These are phyloP conservation scores for Lichtheimia ramosa DNA, from an alignment of 371 early-diverging fungal species.

Conservation along the genomic window DNA sequence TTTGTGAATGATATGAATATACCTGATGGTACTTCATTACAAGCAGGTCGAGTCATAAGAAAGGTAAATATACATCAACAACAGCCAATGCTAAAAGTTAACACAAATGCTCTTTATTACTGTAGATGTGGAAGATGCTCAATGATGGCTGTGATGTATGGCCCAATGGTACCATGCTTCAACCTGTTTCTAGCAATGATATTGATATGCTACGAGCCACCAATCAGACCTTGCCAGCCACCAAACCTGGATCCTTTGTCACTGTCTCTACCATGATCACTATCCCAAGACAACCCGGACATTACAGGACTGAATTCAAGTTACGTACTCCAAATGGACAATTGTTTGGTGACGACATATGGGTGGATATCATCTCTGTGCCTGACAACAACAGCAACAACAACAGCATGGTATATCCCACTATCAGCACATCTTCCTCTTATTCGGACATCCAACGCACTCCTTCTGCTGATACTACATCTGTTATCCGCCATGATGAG, in stretches of 20 bases:
- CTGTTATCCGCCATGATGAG: too few relatives aligned
- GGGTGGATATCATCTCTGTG: constrained; percentile 65
- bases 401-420: constrained; percentile 17
- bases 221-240: constrained; percentile 43
- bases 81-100: not conserved
- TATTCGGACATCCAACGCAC: too few relatives aligned
- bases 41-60: constrained; percentile 47
- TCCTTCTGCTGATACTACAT: too few relatives aligned
- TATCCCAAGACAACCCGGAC: constrained; percentile 64
- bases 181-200: constrained; percentile 53
- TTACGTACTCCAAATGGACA: constrained; percentile 57
- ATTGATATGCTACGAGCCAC: constrained; percentile 31
- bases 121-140: constrained; percentile 68
- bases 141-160: constrained; percentile 65
- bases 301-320: constrained; percentile 65
- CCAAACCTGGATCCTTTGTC: constrained; percentile 50
- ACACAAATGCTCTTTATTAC: not conserved
- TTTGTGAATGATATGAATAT: constrained; percentile 73
- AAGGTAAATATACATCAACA: constrained; percentile 23
- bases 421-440: constrained; percentile 6
- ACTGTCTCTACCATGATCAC: constrained; percentile 63
- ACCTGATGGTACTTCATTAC: constrained; percentile 62
- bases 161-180: constrained; percentile 61
- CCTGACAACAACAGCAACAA: constrained; percentile 13
- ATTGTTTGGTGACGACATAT: constrained; percentile 66